Base-by-base conservation (phyloP, 108 stramenopile species). In the Cyclotella baltica region DNA sequence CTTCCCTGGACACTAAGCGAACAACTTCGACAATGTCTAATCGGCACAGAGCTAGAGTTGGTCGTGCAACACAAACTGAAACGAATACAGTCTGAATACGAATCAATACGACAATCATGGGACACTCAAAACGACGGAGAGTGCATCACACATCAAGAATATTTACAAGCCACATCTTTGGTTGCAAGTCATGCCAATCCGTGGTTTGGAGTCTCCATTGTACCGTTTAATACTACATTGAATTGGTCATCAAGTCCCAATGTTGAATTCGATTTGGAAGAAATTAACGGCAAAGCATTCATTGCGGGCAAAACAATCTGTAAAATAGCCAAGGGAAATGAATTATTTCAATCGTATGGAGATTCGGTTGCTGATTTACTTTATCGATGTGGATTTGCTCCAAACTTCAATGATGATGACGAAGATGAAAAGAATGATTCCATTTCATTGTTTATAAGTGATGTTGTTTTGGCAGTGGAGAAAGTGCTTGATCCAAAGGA, bases 161-260 rank as follows among this genome's bases (percentile, higher is more conserved):
- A 76, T 68, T 37, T 76, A 53, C 36, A 68, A 47, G 67, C 76
- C 31, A 52, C 46, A 0, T 50, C 59, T n/a, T 38, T 76, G 40
- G 46, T 76, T 2, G 20, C 33, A 22, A 76, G 75, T 51, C 75
- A 76, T 50, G 67, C 75, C 20, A 76, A 76, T 57, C 75, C 75
- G 34, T 76, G 66, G 66, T 76, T 76, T 48, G 76, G 67, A 35
- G 67, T 69, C 2, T 57, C 33, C 13, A 68, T 69, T 34, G 67
- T 76, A n/a, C 76, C 67, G 0, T 76, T 76, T 30, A 76, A 69
- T 43, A 69, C 76, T 13, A 76, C 67, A 30, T 47, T 69, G 47
- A 76, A 76, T 36, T 76, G 76, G 58, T 57, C 30, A 4, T 50
- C 34, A 0, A 59, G 4, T 22, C 57, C 58, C 5, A 76, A 76